Evolutionary conservation across 2,329 filamentous ascomycete genomes (phyloP).

Genomic region (Zymoseptoria brevis): DNA sequence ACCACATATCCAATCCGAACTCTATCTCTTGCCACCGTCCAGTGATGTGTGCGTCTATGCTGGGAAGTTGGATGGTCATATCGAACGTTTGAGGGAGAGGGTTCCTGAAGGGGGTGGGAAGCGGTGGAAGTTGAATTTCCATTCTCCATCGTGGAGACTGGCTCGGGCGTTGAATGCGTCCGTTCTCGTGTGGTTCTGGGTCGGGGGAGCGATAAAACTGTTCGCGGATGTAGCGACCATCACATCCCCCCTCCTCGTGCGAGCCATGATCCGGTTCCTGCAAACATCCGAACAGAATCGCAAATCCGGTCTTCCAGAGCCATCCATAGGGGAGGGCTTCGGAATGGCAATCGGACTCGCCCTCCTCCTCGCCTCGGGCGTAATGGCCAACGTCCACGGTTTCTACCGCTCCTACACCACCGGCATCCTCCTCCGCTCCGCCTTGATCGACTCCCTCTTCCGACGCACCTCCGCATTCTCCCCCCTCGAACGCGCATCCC

Average conservation of each 20-base stretch:
- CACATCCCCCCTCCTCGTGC: conserved; percentile 1
- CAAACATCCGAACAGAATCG: not conserved
- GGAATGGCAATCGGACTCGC: not conserved
- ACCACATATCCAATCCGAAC: not conserved
- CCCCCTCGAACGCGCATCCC: not conserved
- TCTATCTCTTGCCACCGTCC: not conserved
- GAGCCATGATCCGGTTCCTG: conserved; percentile 2
- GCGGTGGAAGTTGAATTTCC: not conserved
- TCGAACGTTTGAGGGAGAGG: not conserved
- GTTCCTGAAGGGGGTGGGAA: not conserved
- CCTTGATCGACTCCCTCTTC: conserved; percentile 3
- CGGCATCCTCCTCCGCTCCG: conserved; percentile 1
- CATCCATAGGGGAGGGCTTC: not conserved
- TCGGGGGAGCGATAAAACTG: conserved; percentile 3
- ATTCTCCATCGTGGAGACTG: conserved; percentile 1
- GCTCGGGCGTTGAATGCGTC: conserved; percentile 1
- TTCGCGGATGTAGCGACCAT: conserved; percentile 2
- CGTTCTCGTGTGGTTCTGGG: conserved; percentile 4
- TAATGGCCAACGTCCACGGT: conserved; percentile 4
- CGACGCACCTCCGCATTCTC: not conserved
- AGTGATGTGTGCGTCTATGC: not conserved
- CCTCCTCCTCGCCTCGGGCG: not conserved
- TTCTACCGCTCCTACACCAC: conserved; percentile 2
- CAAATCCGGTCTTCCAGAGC: not conserved
- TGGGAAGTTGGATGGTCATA: not conserved